A percentile compares a stretch with the other conserved stretches of the same genome.
Conservation (phyloP, 1,139 yeast genomes). For the Geotrichum fermentans region DNA sequence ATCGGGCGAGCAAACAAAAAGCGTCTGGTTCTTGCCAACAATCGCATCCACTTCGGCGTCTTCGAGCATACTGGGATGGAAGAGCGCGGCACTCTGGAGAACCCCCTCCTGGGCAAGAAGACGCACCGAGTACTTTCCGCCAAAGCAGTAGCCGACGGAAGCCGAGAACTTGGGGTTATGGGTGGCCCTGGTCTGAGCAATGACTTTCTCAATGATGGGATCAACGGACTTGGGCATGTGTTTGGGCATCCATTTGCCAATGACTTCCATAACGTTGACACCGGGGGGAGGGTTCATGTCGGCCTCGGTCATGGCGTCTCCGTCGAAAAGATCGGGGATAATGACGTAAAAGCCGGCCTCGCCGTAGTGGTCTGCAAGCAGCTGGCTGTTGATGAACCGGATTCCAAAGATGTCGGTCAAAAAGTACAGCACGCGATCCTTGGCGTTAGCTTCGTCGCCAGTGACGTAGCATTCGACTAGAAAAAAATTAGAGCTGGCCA, state of each 20-base stretch:
- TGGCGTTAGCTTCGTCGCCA: slow-evolving; percentile 43
- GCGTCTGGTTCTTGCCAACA: slow-evolving; percentile 48
- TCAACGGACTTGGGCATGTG: slow-evolving; percentile 50
- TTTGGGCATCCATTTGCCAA: slow-evolving; percentile 46
- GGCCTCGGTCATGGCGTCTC: slow-evolving; percentile 54
- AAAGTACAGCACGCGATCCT: slow-evolving; percentile 50
- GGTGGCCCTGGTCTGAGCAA: slow-evolving; percentile 39
- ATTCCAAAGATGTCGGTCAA: slow-evolving; percentile 68
- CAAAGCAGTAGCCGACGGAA: slow-evolving; percentile 78
- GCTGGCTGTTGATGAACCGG: slow-evolving; percentile 49
- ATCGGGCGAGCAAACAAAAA: slow-evolving; percentile 70
- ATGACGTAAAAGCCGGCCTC: slow-evolving; percentile 54
- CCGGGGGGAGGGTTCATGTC: slow-evolving; percentile 30
- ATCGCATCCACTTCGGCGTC: slow-evolving; percentile 60
- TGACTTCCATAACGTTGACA: slow-evolving; percentile 25
- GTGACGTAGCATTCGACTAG: slow-evolving; percentile 49
- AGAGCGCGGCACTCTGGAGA: slow-evolving; percentile 59
- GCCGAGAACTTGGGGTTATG: slow-evolving; percentile 50
- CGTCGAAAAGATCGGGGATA: slow-evolving; percentile 66
- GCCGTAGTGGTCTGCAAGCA: slow-evolving; percentile 70
- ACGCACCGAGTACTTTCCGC: slow-evolving; percentile 64
- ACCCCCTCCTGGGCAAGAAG: slow-evolving; percentile 40
- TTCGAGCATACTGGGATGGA: slow-evolving; percentile 73
- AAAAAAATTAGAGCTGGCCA: slow-evolving; percentile 38
- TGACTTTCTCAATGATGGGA: slow-evolving; percentile 43